Evolutionary conservation across 2,329 filamentous ascomycete species (phyloP).

Genomic region (Elsinoe arachidis): DNA sequence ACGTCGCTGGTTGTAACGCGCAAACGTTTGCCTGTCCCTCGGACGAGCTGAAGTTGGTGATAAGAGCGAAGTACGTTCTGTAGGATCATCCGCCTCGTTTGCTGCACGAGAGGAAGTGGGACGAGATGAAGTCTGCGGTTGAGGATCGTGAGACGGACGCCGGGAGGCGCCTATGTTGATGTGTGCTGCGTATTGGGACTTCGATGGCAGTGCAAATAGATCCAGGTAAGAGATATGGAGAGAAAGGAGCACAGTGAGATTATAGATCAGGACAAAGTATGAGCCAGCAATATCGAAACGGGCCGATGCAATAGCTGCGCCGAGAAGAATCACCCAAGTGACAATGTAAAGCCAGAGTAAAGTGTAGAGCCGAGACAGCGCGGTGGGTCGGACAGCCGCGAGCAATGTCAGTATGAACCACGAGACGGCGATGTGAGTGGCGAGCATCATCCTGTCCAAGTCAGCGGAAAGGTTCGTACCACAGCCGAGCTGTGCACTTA

Average conservation of each 20-base stretch:
- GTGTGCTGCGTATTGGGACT: conserved; percentile 57
- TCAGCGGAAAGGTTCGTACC: neutral
- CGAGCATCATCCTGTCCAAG: conserved; percentile 60
- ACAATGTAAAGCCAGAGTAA: conserved; percentile 76
- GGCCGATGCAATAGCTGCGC: conserved; percentile 66
- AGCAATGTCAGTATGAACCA: conserved; percentile 78
- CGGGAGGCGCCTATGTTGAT: conserved; percentile 31
- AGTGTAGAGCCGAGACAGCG: conserved; percentile 72
- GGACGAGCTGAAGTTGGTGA: conserved; percentile 17
- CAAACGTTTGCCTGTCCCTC: conserved; percentile 16
- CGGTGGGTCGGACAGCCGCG: conserved; percentile 72
- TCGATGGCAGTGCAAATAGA: conserved; percentile 63
- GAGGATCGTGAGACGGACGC: conserved; percentile 6
- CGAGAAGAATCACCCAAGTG: conserved; percentile 64
- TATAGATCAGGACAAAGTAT: conserved; percentile 75
- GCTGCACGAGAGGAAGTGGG: conserved; percentile 18
- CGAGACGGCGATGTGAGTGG: conserved; percentile 67
- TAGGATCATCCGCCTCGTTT: conserved; percentile 36
- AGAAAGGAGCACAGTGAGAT: conserved; percentile 65
- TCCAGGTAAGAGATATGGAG: conserved; percentile 70
- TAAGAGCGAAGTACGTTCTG: conserved; percentile 50
- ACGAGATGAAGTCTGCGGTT: neutral
- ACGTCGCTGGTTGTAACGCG: conserved; percentile 16
- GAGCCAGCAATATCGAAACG: conserved; percentile 63
- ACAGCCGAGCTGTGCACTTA: conserved; percentile 17